Conservation (phyloP, 768 basidiomycete genomes). For the Tulasnella sp. region DNA sequence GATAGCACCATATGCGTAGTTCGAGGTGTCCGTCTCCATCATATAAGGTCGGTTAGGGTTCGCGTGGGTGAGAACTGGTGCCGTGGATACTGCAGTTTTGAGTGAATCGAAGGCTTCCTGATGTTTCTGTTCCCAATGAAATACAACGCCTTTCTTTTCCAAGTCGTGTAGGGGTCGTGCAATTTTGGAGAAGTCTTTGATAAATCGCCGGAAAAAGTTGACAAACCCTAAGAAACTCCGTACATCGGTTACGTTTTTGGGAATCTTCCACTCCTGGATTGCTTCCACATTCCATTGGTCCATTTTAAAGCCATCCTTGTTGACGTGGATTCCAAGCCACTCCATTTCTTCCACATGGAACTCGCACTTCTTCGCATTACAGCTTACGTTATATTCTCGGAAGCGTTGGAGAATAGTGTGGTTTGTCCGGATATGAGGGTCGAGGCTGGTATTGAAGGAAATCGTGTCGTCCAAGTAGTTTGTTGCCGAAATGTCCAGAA, state of each 20-base stretch:
- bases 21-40: neutral
- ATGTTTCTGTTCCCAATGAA: neutral
- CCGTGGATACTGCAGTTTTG: neutral
- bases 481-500: slow-evolving; percentile 27
- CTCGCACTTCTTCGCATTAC: neutral
- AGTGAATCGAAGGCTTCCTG: neutral
- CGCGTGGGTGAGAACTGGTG: neutral
- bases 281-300: slow-evolving; percentile 9
- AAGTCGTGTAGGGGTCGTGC: neutral
- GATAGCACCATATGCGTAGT: slow-evolving; percentile 4
- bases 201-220: slow-evolving; percentile 6
- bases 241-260: slow-evolving; percentile 10
- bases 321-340: neutral
- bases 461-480: slow-evolving; percentile 33
- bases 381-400: neutral
- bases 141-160: neutral
- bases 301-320: neutral
- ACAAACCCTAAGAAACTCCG: neutral
- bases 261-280: neutral
- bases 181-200: neutral
- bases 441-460: slow-evolving; percentile 6
- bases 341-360: neutral
- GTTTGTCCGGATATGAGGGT: neutral
- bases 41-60: neutral
- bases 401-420: neutral